A percentile compares a stretch with the other conserved stretches of the same genome.
Conservation (phyloP, 2,329 filamentous ascomycete species). For the Aspergillus texensis region DNA sequence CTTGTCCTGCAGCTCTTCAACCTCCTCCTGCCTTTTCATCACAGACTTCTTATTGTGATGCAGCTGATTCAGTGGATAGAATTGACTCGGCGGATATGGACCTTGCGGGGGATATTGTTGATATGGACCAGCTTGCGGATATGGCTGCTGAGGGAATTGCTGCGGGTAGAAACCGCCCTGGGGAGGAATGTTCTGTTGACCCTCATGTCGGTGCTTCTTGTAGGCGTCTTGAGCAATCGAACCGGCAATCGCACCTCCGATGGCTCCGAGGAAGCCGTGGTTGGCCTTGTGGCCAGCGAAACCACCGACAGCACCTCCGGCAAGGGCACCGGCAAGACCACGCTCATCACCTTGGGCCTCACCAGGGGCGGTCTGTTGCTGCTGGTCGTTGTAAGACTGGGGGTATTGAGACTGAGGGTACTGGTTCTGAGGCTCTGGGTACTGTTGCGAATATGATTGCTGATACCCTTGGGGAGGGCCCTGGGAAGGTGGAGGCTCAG, state of each 20-base stretch:
- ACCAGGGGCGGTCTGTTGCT: neutral
- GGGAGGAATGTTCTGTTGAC: neutral
- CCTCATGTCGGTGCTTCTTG: neutral
- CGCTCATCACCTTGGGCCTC: neutral
- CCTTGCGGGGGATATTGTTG: neutral
- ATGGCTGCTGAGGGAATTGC: neutral
- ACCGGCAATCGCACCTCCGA: constrained; percentile 47
- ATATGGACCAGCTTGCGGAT: neutral
- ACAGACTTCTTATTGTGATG: neutral
- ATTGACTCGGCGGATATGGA: neutral
- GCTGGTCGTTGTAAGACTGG: neutral
- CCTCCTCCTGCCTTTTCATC: neutral
- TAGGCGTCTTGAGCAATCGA: neutral
- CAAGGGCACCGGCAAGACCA: constrained; percentile 41
- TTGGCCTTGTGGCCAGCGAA: constrained; percentile 51
- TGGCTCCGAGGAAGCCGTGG: constrained; percentile 51
- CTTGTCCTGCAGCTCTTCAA: neutral
- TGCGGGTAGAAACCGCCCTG: neutral
- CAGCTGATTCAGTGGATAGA: neutral
- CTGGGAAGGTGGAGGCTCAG: neutral
- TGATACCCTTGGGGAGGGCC: neutral
- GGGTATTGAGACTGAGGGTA: neutral
- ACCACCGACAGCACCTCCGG: constrained; percentile 49
- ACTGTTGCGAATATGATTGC: neutral
- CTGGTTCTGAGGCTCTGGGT: neutral